A percentile compares a stretch with the other conserved stretches of the same genome.
Conservation (phyloP, 1,284 basidiomycete species). For the Inonotus obliquus region DNA sequence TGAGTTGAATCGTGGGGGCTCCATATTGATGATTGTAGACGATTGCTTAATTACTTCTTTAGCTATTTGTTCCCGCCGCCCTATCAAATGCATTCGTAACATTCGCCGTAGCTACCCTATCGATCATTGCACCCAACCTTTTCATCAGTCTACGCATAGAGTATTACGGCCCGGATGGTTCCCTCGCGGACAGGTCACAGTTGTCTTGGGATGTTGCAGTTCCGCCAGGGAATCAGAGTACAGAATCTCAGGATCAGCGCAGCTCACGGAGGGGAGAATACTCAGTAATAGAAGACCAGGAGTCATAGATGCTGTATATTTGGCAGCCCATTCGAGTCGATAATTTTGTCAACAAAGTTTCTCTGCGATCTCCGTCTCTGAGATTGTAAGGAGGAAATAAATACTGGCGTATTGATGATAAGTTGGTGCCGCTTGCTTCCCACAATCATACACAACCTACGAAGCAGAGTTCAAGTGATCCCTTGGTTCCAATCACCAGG, state of each 20-base stretch:
- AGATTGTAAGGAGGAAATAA: too few species aligned
- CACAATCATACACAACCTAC: not conserved
- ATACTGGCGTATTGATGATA: not conserved
- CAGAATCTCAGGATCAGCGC: not conserved
- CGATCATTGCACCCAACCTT: constrained; percentile 5
- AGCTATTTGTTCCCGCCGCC: not conserved
- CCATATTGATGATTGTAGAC: not conserved
- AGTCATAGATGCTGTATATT: not conserved
- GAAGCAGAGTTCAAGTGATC: not conserved
- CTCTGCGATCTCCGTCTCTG: too few species aligned
- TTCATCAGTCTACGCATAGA: constrained; percentile 6
- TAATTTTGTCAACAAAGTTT: too few species aligned
- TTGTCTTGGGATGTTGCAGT: not conserved
- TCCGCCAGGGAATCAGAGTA: not conserved
- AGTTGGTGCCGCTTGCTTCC: not conserved
- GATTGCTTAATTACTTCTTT: not conserved
- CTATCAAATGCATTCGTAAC: not conserved
- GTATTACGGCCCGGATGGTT: constrained; percentile 7
- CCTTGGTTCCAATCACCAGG: too few species aligned
- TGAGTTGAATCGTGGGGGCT: not conserved
- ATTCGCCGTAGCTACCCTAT: not conserved
- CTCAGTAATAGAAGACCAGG: not conserved
- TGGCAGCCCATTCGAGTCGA: too few species aligned
- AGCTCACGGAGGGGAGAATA: not conserved
- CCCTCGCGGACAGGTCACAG: not conserved